Evolutionary conservation across 2,329 filamentous ascomycete species (phyloP).

Genomic region (Ophiostoma sp.): DNA sequence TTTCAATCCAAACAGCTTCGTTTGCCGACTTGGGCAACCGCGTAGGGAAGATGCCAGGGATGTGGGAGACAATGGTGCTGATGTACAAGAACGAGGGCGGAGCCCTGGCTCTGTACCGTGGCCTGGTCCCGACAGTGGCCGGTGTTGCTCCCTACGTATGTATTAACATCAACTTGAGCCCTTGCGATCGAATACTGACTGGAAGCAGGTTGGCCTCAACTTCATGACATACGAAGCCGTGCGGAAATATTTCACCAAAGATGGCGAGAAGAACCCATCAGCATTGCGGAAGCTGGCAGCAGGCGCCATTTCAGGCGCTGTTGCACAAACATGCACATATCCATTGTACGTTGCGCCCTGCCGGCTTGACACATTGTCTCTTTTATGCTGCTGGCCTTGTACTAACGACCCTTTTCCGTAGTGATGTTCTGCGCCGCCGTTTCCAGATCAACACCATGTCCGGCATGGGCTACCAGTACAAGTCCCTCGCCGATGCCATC

Average conservation of each 20-base stretch:
- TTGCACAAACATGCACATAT: constrained; percentile 97
- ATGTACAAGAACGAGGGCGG: constrained; percentile 96
- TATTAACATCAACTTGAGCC: neutral
- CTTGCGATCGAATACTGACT: neutral
- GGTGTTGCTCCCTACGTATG: constrained; percentile 87
- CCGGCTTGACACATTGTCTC: neutral
- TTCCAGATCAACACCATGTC: constrained; percentile 99
- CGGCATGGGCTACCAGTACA: constrained; percentile 95
- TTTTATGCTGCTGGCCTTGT: neutral
- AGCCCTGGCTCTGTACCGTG: constrained; percentile 77
- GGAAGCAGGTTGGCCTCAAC: constrained; percentile 65
- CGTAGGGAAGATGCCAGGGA: constrained; percentile 71
- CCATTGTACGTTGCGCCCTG: constrained; percentile 65
- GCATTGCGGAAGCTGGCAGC: constrained; percentile 77
- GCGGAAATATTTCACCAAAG: constrained; percentile 74
- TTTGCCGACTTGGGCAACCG: constrained; percentile 68
- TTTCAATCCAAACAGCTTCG: constrained; percentile 97
- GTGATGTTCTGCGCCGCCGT: constrained; percentile 82
- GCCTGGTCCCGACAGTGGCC: constrained; percentile 87
- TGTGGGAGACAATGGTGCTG: constrained; percentile 73
- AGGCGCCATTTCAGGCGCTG: constrained; percentile 88
- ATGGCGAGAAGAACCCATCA: constrained; percentile 78
- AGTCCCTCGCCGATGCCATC: constrained; percentile 76
- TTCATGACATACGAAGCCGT: constrained; percentile 98
- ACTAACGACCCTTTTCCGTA: constrained; percentile 34